phyloP scores from a whole-genome alignment of 139 green algal species.

The Chlamydomonas sp. region DNA sequence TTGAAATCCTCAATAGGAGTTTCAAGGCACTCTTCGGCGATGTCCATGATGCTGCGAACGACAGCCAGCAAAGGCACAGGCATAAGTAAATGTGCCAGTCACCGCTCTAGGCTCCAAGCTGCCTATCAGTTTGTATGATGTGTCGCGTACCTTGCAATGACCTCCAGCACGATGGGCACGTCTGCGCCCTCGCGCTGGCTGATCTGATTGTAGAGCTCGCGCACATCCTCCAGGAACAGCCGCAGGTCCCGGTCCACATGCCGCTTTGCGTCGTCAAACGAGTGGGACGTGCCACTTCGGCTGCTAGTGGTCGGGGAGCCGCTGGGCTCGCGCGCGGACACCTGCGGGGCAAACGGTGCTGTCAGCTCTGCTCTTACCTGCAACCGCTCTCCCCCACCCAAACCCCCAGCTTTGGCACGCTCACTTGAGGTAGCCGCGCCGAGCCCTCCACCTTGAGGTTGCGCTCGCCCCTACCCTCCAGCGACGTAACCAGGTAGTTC shows the following conservation, averaged over 20 bases:
- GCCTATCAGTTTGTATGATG: background rate
- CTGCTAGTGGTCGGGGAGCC: constrained; percentile 22
- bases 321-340: background rate
- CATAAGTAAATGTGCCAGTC: no score
- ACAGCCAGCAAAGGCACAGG: no score
- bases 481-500: constrained; percentile 34
- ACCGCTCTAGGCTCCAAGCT: background rate
- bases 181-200: constrained; percentile 30
- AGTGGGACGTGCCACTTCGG: constrained; percentile 9
- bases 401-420: background rate
- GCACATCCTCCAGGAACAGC: constrained; percentile 34
- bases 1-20: constrained; percentile 69
- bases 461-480: constrained; percentile 27
- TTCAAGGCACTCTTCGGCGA: constrained; percentile 70
- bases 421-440: constrained; percentile 28
- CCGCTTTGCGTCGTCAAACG: constrained; percentile 37
- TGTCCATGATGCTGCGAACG: constrained; percentile 44
- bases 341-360: background rate
- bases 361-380: no score
- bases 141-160: constrained; percentile 25
- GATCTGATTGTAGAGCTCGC: constrained; percentile 32
- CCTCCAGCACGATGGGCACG: constrained; percentile 42
- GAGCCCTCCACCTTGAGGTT: constrained; percentile 38
- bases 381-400: no score
- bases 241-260: constrained; percentile 39